Evolutionary conservation across 495 filamentous ascomycete species (phyloP).

Genomic region (Penicillium simplicissimum): DNA sequence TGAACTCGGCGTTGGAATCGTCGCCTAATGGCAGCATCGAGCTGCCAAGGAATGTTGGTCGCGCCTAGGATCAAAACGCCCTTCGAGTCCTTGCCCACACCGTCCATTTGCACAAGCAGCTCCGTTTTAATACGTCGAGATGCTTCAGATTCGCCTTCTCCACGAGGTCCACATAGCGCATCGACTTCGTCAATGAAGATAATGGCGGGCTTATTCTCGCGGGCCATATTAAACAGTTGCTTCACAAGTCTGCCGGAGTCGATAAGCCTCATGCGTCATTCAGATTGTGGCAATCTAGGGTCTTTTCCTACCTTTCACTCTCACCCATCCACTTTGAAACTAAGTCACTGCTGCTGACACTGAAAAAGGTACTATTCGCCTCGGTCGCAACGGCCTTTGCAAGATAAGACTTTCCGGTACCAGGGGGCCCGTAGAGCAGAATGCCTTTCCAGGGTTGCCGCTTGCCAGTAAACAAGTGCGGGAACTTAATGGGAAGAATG

Average conservation of each 20-base stretch:
- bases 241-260: constrained; percentile 76
- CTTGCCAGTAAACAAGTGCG: constrained; percentile 95
- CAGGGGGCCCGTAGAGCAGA: constrained; percentile 91
- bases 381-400: constrained; percentile 98
- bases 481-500: constrained; percentile 96
- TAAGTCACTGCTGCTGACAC: constrained; percentile 92
- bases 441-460: constrained; percentile 98
- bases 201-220: constrained; percentile 96
- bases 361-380: constrained; percentile 99
- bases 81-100: constrained; percentile 90
- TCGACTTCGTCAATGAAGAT: constrained; percentile 99
- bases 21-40: constrained; percentile 95
- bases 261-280: constrained; percentile 19
- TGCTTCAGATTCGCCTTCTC: constrained; percentile 97
- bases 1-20: constrained; percentile 97
- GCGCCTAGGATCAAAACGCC: constrained; percentile 95
- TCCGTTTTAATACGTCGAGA: constrained; percentile 98
- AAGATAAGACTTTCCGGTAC: constrained; percentile 94
- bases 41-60: constrained; percentile 98
- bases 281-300: not conserved
- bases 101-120: constrained; percentile 98
- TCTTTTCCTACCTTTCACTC: constrained; percentile 72
- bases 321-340: constrained; percentile 99
- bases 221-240: constrained; percentile 95
- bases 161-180: constrained; percentile 91